phyloP scores from a whole-genome alignment of 805 yeast genomes.

The Vanderwaltozyma verrucispora region DNA sequence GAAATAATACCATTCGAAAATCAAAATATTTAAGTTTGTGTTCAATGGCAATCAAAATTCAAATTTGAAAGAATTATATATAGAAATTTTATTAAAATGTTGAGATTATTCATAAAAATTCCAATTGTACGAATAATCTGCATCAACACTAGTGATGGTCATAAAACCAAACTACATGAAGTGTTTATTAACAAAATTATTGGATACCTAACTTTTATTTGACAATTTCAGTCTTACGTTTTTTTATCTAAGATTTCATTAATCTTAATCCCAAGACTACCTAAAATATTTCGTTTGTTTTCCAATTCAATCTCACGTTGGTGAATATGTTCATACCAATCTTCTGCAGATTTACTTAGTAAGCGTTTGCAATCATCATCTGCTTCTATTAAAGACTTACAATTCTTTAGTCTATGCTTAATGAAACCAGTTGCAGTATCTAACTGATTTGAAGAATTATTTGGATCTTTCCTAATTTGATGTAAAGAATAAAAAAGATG shows the following conservation, averaged over 20 bases:
- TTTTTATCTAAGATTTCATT: neutral
- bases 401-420: conserved; percentile 23
- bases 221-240: neutral
- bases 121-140: no score
- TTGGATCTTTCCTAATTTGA: conserved; percentile 26
- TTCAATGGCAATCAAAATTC: no score
- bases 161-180: no score
- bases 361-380: conserved; percentile 23
- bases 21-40: neutral
- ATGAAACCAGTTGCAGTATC: conserved; percentile 25
- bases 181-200: no score
- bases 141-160: no score
- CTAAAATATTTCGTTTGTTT: conserved; percentile 14
- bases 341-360: conserved; percentile 18
- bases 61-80: no score
- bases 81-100: no score
- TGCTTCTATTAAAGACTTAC: conserved; percentile 20
- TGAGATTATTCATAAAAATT: no score
- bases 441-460: conserved; percentile 22
- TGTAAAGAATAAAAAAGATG: conserved; percentile 25
- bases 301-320: conserved; percentile 19
- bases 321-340: conserved; percentile 21
- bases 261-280: conserved; percentile 8
- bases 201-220: no score
- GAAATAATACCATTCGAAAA: no score